Evolutionary conservation across 768 basidiomycete species (phyloP).

Genomic region (Leucosporidium creatinivorum): DNA sequence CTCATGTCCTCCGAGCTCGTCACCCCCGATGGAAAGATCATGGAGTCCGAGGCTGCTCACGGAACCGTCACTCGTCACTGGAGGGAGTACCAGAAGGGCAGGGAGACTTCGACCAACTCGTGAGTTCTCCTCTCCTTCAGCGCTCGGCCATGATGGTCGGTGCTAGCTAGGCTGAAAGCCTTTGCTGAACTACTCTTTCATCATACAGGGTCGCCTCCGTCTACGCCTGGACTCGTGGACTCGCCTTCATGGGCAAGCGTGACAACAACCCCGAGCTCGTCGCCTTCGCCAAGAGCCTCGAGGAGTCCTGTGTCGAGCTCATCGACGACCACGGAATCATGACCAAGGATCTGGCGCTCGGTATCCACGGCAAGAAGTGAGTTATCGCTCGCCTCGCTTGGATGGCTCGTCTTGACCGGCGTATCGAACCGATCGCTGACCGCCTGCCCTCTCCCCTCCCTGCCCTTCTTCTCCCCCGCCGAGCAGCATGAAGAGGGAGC

Average conservation of each 20-base stretch:
- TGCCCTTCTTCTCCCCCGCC: background rate
- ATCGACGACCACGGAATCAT: slow-evolving; percentile 85
- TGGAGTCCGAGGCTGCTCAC: slow-evolving; percentile 96
- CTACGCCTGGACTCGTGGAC: slow-evolving; percentile 96
- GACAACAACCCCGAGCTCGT: slow-evolving; percentile 70
- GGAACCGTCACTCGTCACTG: slow-evolving; percentile 71
- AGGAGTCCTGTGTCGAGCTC: slow-evolving; percentile 79
- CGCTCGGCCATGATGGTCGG: no score
- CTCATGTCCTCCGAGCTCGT: slow-evolving; percentile 92
- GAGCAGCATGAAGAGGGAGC: slow-evolving; percentile 66
- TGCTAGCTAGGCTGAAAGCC: no score
- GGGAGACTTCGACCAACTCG: slow-evolving; percentile 96
- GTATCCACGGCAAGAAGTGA: slow-evolving; percentile 15
- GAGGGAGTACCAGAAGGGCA: slow-evolving; percentile 93
- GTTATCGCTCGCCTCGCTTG: background rate
- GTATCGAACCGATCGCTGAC: background rate
- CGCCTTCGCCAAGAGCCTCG: slow-evolving; percentile 69
- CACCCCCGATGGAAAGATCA: slow-evolving; percentile 84
- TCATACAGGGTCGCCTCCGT: slow-evolving; percentile 68
- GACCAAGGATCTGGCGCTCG: slow-evolving; percentile 55
- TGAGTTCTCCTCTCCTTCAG: no score
- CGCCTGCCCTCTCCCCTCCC: background rate
- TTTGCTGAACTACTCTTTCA: no score
- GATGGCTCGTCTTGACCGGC: no score
- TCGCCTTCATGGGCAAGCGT: slow-evolving; percentile 85